These are phyloP conservation scores for Pleurotus eryngii DNA, from an alignment of 768 basidiomycete genomes.

Conservation along the genomic window DNA sequence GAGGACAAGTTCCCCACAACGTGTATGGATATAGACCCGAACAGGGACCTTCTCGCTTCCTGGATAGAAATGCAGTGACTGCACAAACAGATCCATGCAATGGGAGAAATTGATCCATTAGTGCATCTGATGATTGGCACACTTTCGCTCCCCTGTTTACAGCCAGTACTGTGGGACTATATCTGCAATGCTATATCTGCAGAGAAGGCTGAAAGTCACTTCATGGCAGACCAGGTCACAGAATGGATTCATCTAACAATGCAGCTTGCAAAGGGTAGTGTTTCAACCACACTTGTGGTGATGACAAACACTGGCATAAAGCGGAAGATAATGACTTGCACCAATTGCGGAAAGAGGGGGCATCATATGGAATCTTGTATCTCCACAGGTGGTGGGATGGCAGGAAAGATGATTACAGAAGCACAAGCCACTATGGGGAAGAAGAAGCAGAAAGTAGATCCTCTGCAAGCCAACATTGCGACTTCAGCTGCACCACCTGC, in stretches of 20 bases:
- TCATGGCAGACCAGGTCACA: background rate
- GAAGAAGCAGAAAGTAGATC: background rate
- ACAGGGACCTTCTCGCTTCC: background rate
- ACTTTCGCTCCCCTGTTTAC: background rate
- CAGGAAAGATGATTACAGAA: slow-evolving; percentile 5
- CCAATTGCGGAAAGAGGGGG: slow-evolving; percentile 4
- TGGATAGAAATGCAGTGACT: slow-evolving; percentile 9
- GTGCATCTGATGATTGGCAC: slow-evolving; percentile 6
- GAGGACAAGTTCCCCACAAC: slow-evolving; percentile 12
- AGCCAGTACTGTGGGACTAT: background rate
- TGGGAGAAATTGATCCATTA: slow-evolving; percentile 13
- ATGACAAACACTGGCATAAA: background rate
- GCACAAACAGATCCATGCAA: slow-evolving; percentile 13
- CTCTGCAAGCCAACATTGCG: too few relatives aligned
- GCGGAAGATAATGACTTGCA: background rate
- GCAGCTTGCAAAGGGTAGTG: background rate
- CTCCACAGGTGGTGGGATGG: slow-evolving; percentile 10
- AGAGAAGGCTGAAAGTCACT: background rate
- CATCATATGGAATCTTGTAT: slow-evolving; percentile 8
- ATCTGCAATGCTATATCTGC: background rate
- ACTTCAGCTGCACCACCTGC: too few relatives aligned
- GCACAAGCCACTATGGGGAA: background rate
- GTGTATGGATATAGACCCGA: background rate
- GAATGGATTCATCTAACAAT: background rate
- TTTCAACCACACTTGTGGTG: background rate